Percentiles rank a stretch among this genome's conserved stretches.
Conservation (phyloP, 768 basidiomycete species). For the Auricularia auricula-judae region DNA sequence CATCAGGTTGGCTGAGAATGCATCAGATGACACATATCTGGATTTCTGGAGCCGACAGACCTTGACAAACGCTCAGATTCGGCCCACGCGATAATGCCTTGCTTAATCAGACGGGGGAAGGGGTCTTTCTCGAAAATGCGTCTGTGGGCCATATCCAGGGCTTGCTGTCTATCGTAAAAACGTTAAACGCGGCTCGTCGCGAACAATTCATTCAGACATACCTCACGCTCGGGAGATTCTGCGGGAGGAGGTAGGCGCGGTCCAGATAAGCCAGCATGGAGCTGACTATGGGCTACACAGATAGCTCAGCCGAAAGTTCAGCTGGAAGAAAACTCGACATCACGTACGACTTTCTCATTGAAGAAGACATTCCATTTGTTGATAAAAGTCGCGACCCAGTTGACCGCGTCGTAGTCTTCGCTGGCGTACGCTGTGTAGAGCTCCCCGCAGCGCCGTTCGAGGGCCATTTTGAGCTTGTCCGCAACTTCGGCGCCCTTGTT, state of each 20-base stretch:
- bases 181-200: not conserved
- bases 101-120: slow-evolving; percentile 25
- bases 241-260: slow-evolving; percentile 45
- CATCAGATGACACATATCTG: not conserved
- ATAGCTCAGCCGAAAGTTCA: slow-evolving; percentile 1
- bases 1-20: not conserved
- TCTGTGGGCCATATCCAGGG: slow-evolving; percentile 40
- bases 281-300: slow-evolving; percentile 39
- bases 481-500: slow-evolving; percentile 50
- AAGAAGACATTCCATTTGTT: slow-evolving; percentile 46
- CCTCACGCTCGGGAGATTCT: slow-evolving; percentile 33
- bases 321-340: slow-evolving; percentile 3
- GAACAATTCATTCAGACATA: slow-evolving; percentile 17
- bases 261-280: slow-evolving; percentile 65
- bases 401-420: slow-evolving; percentile 20
- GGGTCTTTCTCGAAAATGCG: slow-evolving; percentile 38
- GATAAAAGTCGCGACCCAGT: slow-evolving; percentile 53
- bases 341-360: slow-evolving; percentile 49
- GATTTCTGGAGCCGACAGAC: slow-evolving; percentile 12
- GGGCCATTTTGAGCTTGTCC: slow-evolving; percentile 42
- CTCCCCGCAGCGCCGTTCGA: slow-evolving; percentile 41
- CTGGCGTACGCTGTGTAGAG: slow-evolving; percentile 29
- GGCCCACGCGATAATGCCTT: slow-evolving; percentile 40
- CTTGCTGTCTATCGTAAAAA: slow-evolving; percentile 30
- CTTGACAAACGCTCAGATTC: slow-evolving; percentile 39